Conservation (phyloP, 768 basidiomycete genomes). For the Lactifluus piperatus region DNA sequence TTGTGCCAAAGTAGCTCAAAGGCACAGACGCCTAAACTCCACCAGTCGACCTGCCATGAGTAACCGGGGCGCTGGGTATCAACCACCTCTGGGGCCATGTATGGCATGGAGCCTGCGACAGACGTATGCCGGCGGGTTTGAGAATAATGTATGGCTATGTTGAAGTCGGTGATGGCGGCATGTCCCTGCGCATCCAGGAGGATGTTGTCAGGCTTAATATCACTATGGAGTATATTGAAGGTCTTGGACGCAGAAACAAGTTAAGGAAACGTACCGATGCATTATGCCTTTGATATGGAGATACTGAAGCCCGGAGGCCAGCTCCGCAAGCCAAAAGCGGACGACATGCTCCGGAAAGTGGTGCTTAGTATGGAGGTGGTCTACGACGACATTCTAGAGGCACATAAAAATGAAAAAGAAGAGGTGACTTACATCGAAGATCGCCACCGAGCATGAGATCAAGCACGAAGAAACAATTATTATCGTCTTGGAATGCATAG, state of each 20-base stretch:
- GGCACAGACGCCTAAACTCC: constrained; percentile 86
- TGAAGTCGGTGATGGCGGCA: constrained; percentile 97
- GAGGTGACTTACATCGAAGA: constrained; percentile 66
- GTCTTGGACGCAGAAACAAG: constrained; percentile 16
- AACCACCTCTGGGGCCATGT: constrained; percentile 98
- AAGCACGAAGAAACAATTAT: constrained; percentile 95
- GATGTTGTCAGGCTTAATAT: constrained; percentile 96
- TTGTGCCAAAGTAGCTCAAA: constrained; percentile 81
- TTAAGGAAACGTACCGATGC: constrained; percentile 59
- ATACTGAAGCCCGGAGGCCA: constrained; percentile 77
- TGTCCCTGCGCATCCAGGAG: constrained; percentile 90
- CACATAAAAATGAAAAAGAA: background rate
- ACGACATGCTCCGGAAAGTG: constrained; percentile 64
- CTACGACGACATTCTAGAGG: constrained; percentile 34
- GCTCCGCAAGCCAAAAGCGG: constrained; percentile 84
- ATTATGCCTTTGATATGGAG: constrained; percentile 89
- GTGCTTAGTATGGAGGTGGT: constrained; percentile 72
- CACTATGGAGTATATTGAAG: constrained; percentile 37
- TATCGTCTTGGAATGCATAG: constrained; percentile 96
- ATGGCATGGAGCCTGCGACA: constrained; percentile 97
- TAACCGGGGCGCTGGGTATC: constrained; percentile 69
- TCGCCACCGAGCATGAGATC: constrained; percentile 97
- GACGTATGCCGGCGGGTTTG: constrained; percentile 81
- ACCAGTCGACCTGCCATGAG: constrained; percentile 90
- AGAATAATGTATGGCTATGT: constrained; percentile 97